A percentile compares a stretch with the other conserved stretches of the same genome.
Evolutionary conservation across 352 stramenopile species (phyloP).

Genomic region (Pythium sp.): DNA sequence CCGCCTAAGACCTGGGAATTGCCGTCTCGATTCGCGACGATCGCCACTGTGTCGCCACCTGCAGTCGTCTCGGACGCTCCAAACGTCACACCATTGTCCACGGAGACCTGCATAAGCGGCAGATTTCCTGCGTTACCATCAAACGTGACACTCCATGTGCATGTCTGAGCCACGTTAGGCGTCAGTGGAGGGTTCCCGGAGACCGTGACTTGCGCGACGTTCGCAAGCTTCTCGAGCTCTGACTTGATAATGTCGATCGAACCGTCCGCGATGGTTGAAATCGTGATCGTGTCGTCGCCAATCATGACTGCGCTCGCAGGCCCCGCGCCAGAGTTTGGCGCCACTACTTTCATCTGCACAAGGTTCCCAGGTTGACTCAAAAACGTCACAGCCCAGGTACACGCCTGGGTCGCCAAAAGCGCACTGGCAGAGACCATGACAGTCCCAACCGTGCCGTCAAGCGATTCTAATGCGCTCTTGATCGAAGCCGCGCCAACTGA

Average conservation of each 20-base stretch:
- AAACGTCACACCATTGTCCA: constrained; percentile 37
- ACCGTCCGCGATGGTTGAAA: constrained; percentile 73
- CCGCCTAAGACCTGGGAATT: constrained; percentile 59
- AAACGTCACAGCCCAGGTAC: constrained; percentile 91
- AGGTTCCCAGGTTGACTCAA: constrained; percentile 84
- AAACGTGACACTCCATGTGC: constrained; percentile 92
- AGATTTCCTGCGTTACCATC: constrained; percentile 90
- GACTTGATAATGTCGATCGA: constrained; percentile 93
- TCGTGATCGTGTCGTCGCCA: constrained; percentile 80
- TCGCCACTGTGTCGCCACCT: constrained; percentile 44
- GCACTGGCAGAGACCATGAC: constrained; percentile 53
- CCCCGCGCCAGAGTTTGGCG: constrained; percentile 30
- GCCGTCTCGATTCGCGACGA: constrained; percentile 34
- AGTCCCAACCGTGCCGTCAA: constrained; percentile 36
- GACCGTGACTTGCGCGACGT: constrained; percentile 90
- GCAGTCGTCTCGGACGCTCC: constrained; percentile 27
- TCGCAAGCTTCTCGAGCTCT: constrained; percentile 90
- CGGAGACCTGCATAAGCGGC: constrained; percentile 50
- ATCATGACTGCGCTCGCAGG: constrained; percentile 44
- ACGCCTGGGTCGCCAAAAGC: constrained; percentile 56
- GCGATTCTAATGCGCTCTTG: constrained; percentile 40
- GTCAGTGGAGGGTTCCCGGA: constrained; percentile 37
- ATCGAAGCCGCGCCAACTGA: constrained; percentile 56
- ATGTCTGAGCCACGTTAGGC: constrained; percentile 61
- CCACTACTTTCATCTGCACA: constrained; percentile 66